Evolutionary conservation across 345 rosid species (phyloP).

Genomic region (Dipteronia dyeriana): DNA sequence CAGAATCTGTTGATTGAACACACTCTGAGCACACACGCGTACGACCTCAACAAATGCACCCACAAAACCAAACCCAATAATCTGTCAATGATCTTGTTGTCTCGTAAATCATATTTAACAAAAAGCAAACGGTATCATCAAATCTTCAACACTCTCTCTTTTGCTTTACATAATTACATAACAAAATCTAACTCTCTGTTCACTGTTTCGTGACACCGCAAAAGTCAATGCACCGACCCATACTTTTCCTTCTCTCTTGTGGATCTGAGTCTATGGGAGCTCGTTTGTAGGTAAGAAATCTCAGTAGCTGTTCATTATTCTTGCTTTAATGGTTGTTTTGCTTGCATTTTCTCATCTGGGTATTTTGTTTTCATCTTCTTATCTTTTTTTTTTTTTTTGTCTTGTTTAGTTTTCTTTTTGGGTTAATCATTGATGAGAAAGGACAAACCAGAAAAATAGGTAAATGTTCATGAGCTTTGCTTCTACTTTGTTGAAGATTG

Average conservation of each 20-base stretch:
- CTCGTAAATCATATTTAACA: conserved; percentile 14
- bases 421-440: conserved; percentile 24
- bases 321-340: conserved; percentile 12
- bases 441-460: conserved; percentile 12
- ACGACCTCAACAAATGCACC: conserved; percentile 13
- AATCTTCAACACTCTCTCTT: conserved; percentile 1
- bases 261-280: conserved; percentile 31
- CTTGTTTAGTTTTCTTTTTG: conserved; percentile 8
- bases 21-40: conserved; percentile 24
- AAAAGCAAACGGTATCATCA: conserved; percentile 1
- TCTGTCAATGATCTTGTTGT: conserved; percentile 26
- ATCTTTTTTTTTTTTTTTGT: conserved; percentile 1
- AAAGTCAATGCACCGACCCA: conserved; percentile 48
- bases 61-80: conserved; percentile 21
- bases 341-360: conserved; percentile 26
- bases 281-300: conserved; percentile 16
- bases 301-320: background rate
- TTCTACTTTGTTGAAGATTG: background rate
- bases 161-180: background rate
- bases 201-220: background rate
- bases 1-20: background rate
- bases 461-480: conserved; percentile 2
- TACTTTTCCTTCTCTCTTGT: background rate
- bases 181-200: conserved; percentile 7
- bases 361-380: background rate